Evolutionary conservation across 129 eudicot species (phyloP), one percentile per base, ranked within the genome.

Genomic region (Centella asiatica): DNA sequence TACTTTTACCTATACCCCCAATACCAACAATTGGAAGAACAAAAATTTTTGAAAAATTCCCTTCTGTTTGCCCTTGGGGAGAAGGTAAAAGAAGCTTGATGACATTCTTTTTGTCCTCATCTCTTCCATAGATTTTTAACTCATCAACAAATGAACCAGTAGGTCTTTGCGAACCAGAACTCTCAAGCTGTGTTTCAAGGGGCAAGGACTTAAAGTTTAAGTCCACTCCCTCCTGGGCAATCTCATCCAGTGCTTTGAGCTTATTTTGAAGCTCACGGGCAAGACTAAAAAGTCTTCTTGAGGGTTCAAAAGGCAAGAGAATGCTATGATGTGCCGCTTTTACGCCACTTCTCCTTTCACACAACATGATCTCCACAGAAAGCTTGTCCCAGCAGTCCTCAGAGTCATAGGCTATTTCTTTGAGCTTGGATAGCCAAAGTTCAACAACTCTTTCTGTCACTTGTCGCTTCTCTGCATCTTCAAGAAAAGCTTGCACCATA

Each of bases 1-100:
- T 74, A 0, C 74, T 78, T 60, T 78, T 78, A 10, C 79, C 83
- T 52, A 69, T 51, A 13, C 83, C 79, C 14, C 63, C 67, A 20
- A 70, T 79, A 19, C 84, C 84, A 45, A 74, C 70, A 11, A 77
- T 71, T 10, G 60, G 5, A 29, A 77, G 69, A 1, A 69, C 70
- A 18, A n/a, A n/a, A n/a, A n/a, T n/a, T n/a, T n/a, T n/a, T n/a
- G 34, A 69, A 60, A 70, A 22, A 68, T 69, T 39, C 58, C 52
- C 23, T 44, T 13, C 23, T 22, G 57, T 24, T 58, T 68, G 49
- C 6, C 61, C 72, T 19, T 33, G 31, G 42, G 18, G 33, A 39
- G 40, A 44, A 66, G 47, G 40, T 8, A 66, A 50, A 6, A 73
- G 45, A 57, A 66, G 56, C 31, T 59, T 68, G 2, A 36, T 20